A percentile compares a stretch with the other conserved stretches of the same genome.
Conservation (phyloP, 306 rosid species). For the Castanea sativa region DNA sequence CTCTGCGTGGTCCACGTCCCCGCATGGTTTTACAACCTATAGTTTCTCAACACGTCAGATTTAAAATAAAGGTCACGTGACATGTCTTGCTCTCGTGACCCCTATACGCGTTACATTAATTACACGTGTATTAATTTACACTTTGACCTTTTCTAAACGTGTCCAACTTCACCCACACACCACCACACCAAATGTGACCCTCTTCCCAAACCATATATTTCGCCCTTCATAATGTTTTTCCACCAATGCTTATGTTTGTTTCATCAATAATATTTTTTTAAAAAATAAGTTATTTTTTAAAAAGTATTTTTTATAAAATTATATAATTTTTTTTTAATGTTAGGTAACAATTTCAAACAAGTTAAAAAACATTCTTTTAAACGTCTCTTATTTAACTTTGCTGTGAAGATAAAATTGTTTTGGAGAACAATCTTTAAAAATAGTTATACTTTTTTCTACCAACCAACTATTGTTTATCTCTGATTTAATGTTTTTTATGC, state of each 20-base stretch:
- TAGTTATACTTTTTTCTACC: no score
- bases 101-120: background rate
- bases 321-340: no score
- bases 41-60: background rate
- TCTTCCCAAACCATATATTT: background rate
- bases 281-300: background rate
- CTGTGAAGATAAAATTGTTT: rapidly evolving
- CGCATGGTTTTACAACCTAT: background rate
- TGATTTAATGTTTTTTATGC: no score
- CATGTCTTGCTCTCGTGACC: background rate
- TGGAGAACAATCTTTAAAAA: no score
- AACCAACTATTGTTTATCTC: rapidly evolving
- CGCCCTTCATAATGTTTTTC: background rate
- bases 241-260: background rate
- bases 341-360: rapidly evolving
- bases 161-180: background rate
- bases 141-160: background rate
- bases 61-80: background rate
- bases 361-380: no score
- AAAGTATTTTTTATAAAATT: no score
- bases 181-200: background rate
- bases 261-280: no score
- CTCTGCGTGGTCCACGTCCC: background rate
- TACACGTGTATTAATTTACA: background rate
- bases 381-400: rapidly evolving